These are phyloP conservation scores for Tetrahymena thermophila DNA, from an alignment of 73 alveolate genomes.

Conservation along the genomic window DNA sequence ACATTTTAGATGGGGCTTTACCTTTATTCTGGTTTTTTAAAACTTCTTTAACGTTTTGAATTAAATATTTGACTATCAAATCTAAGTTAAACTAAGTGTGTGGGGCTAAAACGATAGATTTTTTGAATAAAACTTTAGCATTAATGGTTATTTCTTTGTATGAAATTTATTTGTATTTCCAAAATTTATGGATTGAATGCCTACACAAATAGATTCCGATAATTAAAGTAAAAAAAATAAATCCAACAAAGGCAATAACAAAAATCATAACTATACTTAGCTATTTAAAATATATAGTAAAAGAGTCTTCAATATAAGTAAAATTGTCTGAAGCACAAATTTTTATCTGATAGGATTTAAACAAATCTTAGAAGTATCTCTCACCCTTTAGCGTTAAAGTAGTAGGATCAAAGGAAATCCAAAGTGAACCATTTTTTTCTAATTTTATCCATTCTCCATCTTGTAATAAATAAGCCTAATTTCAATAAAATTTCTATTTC, in stretches of 20 bases:
- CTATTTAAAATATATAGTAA: background rate
- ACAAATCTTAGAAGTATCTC: background rate
- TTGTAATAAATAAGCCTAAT: background rate
- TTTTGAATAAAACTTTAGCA: background rate
- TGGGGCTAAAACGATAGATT: background rate
- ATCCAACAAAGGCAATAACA: background rate
- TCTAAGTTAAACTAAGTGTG: background rate
- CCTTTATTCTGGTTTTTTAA: background rate
- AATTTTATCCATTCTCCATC: background rate
- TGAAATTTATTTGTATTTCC: background rate
- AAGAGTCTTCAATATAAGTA: background rate
- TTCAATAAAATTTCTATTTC: background rate
- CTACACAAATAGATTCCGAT: background rate
- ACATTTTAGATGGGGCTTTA: background rate
- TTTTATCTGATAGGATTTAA: background rate
- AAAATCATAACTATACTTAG: background rate
- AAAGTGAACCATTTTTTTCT: background rate
- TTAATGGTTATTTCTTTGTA: background rate
- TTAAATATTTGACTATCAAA: background rate
- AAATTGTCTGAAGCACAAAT: background rate
- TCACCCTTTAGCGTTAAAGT: background rate
- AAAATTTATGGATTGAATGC: background rate
- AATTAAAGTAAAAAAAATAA: background rate
- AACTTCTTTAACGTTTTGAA: background rate
- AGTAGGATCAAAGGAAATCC: background rate